Evolutionary conservation across 2,329 filamentous ascomycete species (phyloP).

Genomic region (Neofusicoccum laricinum): DNA sequence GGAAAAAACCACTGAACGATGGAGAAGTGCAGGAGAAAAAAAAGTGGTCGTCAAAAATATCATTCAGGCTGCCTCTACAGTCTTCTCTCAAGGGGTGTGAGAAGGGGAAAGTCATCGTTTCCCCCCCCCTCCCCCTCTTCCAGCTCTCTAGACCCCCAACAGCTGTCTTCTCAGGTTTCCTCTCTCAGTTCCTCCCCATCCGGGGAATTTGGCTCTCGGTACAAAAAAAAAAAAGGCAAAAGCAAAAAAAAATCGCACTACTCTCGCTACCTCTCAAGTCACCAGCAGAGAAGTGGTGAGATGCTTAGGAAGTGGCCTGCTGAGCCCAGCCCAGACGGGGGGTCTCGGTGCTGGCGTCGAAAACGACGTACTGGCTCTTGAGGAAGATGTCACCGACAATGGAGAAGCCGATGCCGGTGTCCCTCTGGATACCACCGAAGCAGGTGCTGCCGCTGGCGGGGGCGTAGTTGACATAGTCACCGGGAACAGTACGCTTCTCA

Average conservation of each 20-base stretch:
- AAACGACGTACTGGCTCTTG: conserved; percentile 72
- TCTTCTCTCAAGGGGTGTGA: not conserved
- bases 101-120: not conserved
- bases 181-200: no score
- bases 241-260: not conserved
- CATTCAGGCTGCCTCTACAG: not conserved
- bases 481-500: conserved; percentile 52
- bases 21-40: no score
- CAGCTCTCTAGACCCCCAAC: not conserved
- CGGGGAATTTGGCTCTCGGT: no score
- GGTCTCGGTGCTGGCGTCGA: conserved; percentile 50
- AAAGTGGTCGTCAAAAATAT: not conserved
- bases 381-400: conserved; percentile 79
- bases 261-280: not conserved
- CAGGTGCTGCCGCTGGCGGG: conserved; percentile 50
- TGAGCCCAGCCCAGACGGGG: conserved; percentile 39
- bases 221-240: not conserved
- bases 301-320: not conserved
- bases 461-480: conserved; percentile 55
- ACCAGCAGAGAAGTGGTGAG: not conserved
- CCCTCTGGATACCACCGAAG: conserved; percentile 73
- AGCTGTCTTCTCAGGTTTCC: no score
- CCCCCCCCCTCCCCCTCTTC: not conserved
- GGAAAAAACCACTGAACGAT: no score
- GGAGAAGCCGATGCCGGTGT: conserved; percentile 55